phyloP scores from a whole-genome alignment of 352 stramenopile species.

The Globisporangium alternatum region DNA sequence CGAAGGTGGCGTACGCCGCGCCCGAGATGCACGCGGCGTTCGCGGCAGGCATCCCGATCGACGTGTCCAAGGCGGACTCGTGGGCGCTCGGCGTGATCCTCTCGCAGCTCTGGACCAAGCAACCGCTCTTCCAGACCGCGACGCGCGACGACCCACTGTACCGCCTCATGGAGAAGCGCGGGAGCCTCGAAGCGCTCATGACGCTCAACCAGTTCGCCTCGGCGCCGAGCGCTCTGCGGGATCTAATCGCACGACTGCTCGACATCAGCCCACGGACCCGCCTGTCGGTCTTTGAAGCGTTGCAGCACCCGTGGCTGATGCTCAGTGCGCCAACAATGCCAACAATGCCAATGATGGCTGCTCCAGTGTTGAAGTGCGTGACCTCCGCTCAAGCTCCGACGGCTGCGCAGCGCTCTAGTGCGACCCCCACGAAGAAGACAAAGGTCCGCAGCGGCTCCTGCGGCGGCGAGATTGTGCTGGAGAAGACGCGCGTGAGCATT shows the following conservation, averaged over 20 bases:
- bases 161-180: conserved; percentile 29
- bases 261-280: conserved; percentile 41
- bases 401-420: background rate
- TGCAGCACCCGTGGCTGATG: conserved; percentile 55
- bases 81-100: conserved; percentile 77
- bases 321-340: no score
- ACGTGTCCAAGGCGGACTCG: conserved; percentile 56
- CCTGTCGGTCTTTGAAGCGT: conserved; percentile 43
- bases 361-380: conserved; percentile 8
- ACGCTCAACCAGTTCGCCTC: conserved; percentile 23
- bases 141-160: conserved; percentile 51
- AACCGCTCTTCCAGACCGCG: conserved; percentile 44
- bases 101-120: conserved; percentile 62
- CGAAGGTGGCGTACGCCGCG: conserved; percentile 67
- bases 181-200: conserved; percentile 27
- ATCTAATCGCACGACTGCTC: conserved; percentile 50
- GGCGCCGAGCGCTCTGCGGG: conserved; percentile 28
- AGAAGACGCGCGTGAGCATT: conserved; percentile 53
- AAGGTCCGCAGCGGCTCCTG: conserved; percentile 21
- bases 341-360: no score
- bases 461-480: conserved; percentile 60
- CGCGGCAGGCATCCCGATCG: conserved; percentile 21
- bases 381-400: background rate
- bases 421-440: conserved; percentile 20
- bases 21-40: conserved; percentile 46